Evolutionary conservation across 352 stramenopile genomes (phyloP), one percentile per base, ranked within the genome.

Genomic region (Globisporangium camurandrum): DNA sequence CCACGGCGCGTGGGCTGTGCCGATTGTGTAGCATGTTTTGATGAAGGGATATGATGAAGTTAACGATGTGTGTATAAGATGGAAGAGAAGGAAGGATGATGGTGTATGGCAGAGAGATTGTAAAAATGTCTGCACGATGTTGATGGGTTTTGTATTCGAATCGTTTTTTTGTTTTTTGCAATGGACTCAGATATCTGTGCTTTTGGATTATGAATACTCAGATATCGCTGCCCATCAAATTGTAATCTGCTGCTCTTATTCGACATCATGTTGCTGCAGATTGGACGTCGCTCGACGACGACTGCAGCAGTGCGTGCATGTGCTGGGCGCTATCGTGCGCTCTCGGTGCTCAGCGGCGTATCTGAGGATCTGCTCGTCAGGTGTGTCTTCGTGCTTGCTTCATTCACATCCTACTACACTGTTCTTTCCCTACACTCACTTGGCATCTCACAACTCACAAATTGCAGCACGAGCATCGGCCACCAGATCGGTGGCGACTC

Each of bases 331-430:
- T n/a, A n/a, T n/a, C 22, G 39, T 34, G 33, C 56, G 47, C 43
- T 88, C 31, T 89, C 75, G 10, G 67, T 92, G 6, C 67, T 92
- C 14, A 76, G 67, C 27, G 77, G 77, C 39, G 67, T 92, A 33
- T 92, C 81, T 0, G 81, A 92, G 48, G 81, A 92, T 34, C 62
- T 92, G 7, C 68, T 92, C 26, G 78, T 92, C 23, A 77, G 64
- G 69, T 81, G n/a, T 9, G 52, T 34, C 16, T 2, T 31, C 2
- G 7, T 8, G 27, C 38, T n/a, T 19, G 27, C 9, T 28, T 12
- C 11, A 4, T 17, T 39, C 12, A 17, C 39, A 28, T 3, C 6
- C 14, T 7, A 12, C 19, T n/a, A n/a, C 3, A 10, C 4, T 26
- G 39, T 14, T 27, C 2, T 12, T 27, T 30, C n/a, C 6, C 28